These are phyloP conservation scores for Oxalis stricta DNA, from an alignment of 441 rosid species.

Conservation along the genomic window DNA sequence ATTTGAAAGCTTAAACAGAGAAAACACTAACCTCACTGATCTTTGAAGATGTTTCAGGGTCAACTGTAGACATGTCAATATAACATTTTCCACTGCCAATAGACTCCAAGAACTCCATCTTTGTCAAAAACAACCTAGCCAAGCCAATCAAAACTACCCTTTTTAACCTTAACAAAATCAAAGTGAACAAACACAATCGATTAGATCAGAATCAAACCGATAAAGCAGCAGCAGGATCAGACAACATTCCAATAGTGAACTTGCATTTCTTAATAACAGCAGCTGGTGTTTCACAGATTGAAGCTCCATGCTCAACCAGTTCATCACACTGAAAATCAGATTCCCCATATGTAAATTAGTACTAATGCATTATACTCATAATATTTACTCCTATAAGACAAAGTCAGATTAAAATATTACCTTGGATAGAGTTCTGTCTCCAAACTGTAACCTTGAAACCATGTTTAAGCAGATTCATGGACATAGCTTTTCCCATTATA, in stretches of 20 bases:
- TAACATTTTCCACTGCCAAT: slow-evolving; percentile 68
- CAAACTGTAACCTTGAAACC: slow-evolving; percentile 91
- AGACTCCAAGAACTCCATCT: slow-evolving; percentile 69
- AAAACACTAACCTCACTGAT: slow-evolving; percentile 51
- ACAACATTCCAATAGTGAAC: slow-evolving; percentile 71
- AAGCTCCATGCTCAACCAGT: slow-evolving; percentile 62
- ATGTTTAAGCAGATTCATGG: slow-evolving; percentile 57
- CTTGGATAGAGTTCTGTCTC: slow-evolving; percentile 94
- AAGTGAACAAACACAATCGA: no score
- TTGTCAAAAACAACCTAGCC: slow-evolving; percentile 77
- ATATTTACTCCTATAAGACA: no score
- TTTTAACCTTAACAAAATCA: neutral
- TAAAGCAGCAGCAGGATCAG: slow-evolving; percentile 84
- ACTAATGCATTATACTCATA: no score
- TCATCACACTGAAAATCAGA: slow-evolving; percentile 72
- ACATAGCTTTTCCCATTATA: slow-evolving; percentile 95
- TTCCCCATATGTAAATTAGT: no score
- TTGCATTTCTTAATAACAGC: slow-evolving; percentile 75
- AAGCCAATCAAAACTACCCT: slow-evolving; percentile 7
- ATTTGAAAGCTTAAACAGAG: no score
- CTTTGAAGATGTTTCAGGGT: slow-evolving; percentile 70
- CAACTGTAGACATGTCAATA: slow-evolving; percentile 94
- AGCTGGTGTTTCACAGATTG: slow-evolving; percentile 73
- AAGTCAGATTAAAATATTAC: no score
- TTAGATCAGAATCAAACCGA: slow-evolving; percentile 31